Evolutionary conservation across 345 rosid genomes (phyloP), one percentile per base, ranked within the genome.

Genomic region (Ceriops decandra): DNA sequence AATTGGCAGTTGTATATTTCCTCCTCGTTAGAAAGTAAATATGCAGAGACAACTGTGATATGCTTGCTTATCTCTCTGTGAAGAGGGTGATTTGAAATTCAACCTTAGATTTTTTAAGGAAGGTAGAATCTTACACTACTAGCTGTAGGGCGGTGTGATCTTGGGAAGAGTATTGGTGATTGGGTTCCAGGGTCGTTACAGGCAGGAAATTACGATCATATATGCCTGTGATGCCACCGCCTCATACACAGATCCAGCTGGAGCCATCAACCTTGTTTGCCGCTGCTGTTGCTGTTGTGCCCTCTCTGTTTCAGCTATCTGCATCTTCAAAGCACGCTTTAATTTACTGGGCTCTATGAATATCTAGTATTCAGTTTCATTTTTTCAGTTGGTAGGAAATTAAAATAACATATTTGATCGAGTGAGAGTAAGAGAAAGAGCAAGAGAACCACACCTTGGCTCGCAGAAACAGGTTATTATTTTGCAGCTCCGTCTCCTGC

Each of bases 401-500:
- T 56, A 16, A 4, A 10, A 5, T 24, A 21, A 4, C 28, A 24
- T 16, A 22, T 15, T 38, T 36, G 36, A 57, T 49, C 20, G 32
- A 60, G 42, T 26, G 57, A 51, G 51, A 47, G 15, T 28, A n/a
- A 20, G 47, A 64, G 69, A 68, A 61, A 51, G 51, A 36, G 11
- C 33, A n/a, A 20, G 47, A 64, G 69, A 68, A 20, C 61, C n/a
- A 33, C 8, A 89, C 98, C 92, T 85, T 88, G 52, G 91, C 84
- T 61, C 92, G 80, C 38, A 89, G 85, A 72, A 77, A 86, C 87
- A 83, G 69, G 80, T 86, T 92, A 66, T 92, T 88, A 70, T 87
- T 92, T 67, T 89, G 96, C 73, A 92, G 86, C 82, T 89, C 92
- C 31, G 85, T 82, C 80, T 86, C 98, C 98, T 92, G 82, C 68